phyloP scores from a whole-genome alignment of 805 yeast genomes.

The Candida piceae region DNA sequence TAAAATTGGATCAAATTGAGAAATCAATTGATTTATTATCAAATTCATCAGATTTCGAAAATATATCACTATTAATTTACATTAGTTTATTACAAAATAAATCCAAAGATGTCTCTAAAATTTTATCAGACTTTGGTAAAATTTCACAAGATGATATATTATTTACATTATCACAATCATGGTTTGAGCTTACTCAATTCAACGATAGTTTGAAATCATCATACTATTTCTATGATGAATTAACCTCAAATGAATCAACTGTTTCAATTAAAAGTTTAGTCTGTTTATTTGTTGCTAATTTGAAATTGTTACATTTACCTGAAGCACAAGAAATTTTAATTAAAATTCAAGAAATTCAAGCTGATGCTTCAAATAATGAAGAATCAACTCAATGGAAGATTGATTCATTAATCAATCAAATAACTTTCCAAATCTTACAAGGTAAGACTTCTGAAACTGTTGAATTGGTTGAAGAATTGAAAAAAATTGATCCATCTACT shows the following conservation, averaged over 20 bases:
- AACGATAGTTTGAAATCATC: slow-evolving; percentile 40
- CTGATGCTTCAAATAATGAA: slow-evolving; percentile 4
- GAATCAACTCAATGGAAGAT: slow-evolving; percentile 24
- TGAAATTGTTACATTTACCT: slow-evolving; percentile 74
- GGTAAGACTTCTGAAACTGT: slow-evolving; percentile 29
- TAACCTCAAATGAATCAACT: slow-evolving; percentile 51
- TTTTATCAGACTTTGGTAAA: slow-evolving; percentile 37
- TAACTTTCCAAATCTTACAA: slow-evolving; percentile 55
- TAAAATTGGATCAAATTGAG: slow-evolving; percentile 35
- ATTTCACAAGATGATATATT: slow-evolving; percentile 70
- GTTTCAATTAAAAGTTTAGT: slow-evolving; percentile 43
- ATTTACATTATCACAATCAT: slow-evolving; percentile 74
- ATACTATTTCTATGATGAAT: slow-evolving; percentile 75
- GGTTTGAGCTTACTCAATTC: slow-evolving; percentile 41
- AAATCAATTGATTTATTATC: slow-evolving; percentile 35
- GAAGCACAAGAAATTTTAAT: slow-evolving; percentile 70
- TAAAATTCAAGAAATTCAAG: slow-evolving; percentile 29
- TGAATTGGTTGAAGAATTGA: slow-evolving; percentile 32
- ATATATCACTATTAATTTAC: slow-evolving; percentile 34
- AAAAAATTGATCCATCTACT: slow-evolving; percentile 45
- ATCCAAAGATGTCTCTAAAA: slow-evolving; percentile 41
- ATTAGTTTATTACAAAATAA: slow-evolving; percentile 37
- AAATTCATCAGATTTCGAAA: slow-evolving; percentile 35
- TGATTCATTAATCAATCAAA: slow-evolving; percentile 58
- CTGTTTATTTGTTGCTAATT: slow-evolving; percentile 67